Base-by-base conservation (phyloP, 1,284 basidiomycete species). In the Boletus holoroseus region DNA sequence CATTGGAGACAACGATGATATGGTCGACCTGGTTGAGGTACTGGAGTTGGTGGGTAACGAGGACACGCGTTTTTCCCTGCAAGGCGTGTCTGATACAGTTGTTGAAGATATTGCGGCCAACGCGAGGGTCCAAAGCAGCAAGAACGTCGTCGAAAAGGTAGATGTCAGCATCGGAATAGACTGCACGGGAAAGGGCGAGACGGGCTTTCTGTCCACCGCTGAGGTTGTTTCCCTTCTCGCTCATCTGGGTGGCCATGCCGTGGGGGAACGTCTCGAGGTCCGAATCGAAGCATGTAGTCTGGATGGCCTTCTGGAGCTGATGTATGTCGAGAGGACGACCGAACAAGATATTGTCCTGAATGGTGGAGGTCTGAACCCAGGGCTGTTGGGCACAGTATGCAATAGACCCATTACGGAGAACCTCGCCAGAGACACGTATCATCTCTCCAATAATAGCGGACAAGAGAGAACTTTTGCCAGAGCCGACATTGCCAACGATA, bases 11-110 rank as follows among this genome's bases (percentile, higher is more conserved):
- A 20, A 83, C 71, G n/a, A 83, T 74, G 61, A 74, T 80, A 45
- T 78, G 73, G 12, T 80, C 76, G 18, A 81, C 68, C 5, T 78
- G 74, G 40, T 71, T 72, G 30, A 75, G 74, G 60, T 83, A 73
- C 20, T 75, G 73, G 34, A 82, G 72, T 56, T 83, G 81, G 64
- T 83, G 81, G 4, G 82, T 83, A 31, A 85, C 79, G 2, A 85
- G 70, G 26, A 85, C 58, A 7, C 84, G 71, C 0, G 83, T 85
- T 48, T 64, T 64, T 0, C 52, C 64, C 5, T 53, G 53, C 30
- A 85, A 64, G 46, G 76, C 75, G 28, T 80, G 76, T 44, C 65
- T 70, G 68, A 85, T 76, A 51, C 81, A 78, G 50, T 81, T 76
- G 36, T 82, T 76, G 24, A 85, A 77, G 54, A 85, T 77, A 68